phyloP scores from a whole-genome alignment of 202 grass and related monocot species.

The Bolboschoenoplectus hybrid region DNA sequence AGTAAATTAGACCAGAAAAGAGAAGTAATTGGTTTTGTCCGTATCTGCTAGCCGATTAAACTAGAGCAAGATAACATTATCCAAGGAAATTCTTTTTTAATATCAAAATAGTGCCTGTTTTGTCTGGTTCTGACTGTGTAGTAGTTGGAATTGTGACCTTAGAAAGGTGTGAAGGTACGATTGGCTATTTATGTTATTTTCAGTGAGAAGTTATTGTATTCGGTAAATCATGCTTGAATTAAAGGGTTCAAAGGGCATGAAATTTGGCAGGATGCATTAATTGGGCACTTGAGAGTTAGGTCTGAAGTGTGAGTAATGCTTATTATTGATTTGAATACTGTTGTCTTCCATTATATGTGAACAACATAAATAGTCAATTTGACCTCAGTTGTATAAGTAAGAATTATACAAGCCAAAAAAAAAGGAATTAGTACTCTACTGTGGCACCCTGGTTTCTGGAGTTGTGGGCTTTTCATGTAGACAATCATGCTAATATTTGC shows the following conservation, averaged over 20 bases:
- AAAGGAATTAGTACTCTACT: neutral
- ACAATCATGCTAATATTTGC: neutral
- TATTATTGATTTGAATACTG: neutral
- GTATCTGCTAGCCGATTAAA: neutral
- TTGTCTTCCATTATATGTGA: neutral
- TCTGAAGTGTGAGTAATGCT: neutral
- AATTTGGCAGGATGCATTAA: conserved; percentile 14
- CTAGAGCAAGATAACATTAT: neutral
- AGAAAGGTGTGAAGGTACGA: neutral
- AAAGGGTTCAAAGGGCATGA: neutral
- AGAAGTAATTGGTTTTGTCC: conserved; percentile 48
- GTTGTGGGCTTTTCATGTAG: neutral
- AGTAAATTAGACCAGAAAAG: neutral
- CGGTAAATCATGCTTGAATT: neutral
- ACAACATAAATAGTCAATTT: neutral
- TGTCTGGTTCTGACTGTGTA: conserved; percentile 15
- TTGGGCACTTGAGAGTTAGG: neutral
- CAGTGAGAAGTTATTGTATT: neutral
- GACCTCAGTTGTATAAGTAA: neutral
- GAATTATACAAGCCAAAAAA: neutral
- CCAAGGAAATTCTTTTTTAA: neutral
- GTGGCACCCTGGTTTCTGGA: neutral
- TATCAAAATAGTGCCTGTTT: neutral
- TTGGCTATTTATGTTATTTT: conserved; percentile 1
- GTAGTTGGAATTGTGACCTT: conserved; percentile 5